phyloP scores from a whole-genome alignment of 176 grass and related monocot species.

The barley (Hordeum vulgare) region MorexV3_pseudomolecules_assembly NC_058519.1:573019513-573020012 shows the following conservation, averaged over 20 bases:
- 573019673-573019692: neutral
- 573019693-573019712: too few species aligned
- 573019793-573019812: neutral
- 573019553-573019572: too few species aligned
- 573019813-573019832: neutral
- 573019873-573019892: neutral
- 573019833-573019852: neutral
- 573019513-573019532: too few species aligned
- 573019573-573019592: neutral
- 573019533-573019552: too few species aligned
- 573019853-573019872: neutral
- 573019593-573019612: neutral
- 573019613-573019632: neutral
- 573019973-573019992: too few species aligned
- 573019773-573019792: neutral
- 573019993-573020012: too few species aligned
- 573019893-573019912: neutral
- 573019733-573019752: neutral
- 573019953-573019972: too few species aligned
- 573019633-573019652: neutral
- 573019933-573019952: neutral
- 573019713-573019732: too few species aligned
- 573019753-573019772: neutral
- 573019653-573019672: too few species aligned
- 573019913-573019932: neutral